Evolutionary conservation across 179 eudicot species (phyloP), one percentile per base, ranked within the genome.

Genomic region (Beta lomatogona): DNA sequence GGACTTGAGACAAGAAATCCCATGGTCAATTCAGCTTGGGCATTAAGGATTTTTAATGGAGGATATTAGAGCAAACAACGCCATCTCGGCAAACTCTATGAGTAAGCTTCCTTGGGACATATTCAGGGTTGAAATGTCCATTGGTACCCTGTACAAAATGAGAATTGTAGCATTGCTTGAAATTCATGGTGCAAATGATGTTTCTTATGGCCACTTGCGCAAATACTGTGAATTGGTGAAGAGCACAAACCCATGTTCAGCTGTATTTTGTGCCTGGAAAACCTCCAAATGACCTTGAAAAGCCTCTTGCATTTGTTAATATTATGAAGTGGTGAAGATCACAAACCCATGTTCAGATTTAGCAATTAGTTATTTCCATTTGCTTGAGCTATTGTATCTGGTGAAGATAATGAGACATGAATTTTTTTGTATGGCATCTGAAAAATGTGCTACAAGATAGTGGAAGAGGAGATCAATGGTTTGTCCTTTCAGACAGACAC

Each of bases 121-220:
- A 8, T 75, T 13, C 18, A 66, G 52, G 21, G 21, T 75, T 10
- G 5, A 57, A 11, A 28, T 75, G 66, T 14, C 19, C 6, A 18
- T 1, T 2, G 36, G 52, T 4, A 75, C 66, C 5, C 4, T 55
- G 1, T 75, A 75, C 61, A 58, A 9, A 15, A 18, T 57, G 48
- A 75, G 36, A 14, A 18, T 9, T 8, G 3, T 36, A 0, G 18
- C 78, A 13, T 8, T 75, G 11, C 58, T 4, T 1, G 66, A 36
- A 14, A 75, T 75, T 2, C 16, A 75, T 75, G 78, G 78, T 15
- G 67, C 54, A 5, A 31, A 75, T 58, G 67, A 75, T 36, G 25
- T 21, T 1, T 75, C 78, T 5, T 75, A 75, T 18, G 12, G 46
- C 5, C 5, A 54, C n/a, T 3, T 58, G 0, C 78, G 67, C 11